These are phyloP conservation scores for Monilinia laxa DNA, from an alignment of 2,329 filamentous ascomycete species.

Conservation along the genomic window DNA sequence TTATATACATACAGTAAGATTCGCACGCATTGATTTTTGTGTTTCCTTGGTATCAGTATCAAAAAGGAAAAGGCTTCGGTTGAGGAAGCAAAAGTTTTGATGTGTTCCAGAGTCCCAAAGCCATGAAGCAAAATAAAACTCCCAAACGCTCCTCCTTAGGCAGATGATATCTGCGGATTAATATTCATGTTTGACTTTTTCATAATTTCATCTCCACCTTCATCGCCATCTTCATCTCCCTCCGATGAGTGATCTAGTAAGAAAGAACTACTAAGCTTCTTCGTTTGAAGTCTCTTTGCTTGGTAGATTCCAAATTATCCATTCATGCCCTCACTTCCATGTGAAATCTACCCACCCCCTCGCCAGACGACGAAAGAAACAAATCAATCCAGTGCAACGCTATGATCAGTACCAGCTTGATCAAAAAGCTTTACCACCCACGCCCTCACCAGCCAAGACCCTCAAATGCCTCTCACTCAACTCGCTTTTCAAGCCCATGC, in stretches of 20 bases:
- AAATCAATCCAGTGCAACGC: neutral
- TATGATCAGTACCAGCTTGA: neutral
- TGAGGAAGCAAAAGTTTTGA: too few relatives aligned
- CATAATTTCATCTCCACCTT: neutral
- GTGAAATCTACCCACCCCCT: neutral
- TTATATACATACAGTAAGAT: neutral
- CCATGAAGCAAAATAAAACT: neutral
- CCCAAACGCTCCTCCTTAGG: neutral
- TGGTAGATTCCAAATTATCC: neutral
- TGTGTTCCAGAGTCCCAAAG: neutral
- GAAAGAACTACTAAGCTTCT: neutral
- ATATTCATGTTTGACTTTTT: neutral
- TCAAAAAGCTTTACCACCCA: constrained; percentile 41
- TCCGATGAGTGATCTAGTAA: neutral
- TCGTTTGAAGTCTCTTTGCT: constrained; percentile 7
- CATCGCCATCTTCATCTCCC: neutral
- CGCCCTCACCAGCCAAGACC: constrained; percentile 40
- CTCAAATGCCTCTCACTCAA: constrained; percentile 41
- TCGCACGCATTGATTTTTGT: neutral
- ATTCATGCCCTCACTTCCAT: neutral
- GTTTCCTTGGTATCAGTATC: neutral
- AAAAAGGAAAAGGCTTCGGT: neutral
- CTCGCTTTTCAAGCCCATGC: constrained; percentile 38
- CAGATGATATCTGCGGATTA: neutral
- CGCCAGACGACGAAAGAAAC: neutral